Evolutionary conservation across 2,329 filamentous ascomycete genomes (phyloP).

Genomic region (Aureobasidium leucospermi): DNA sequence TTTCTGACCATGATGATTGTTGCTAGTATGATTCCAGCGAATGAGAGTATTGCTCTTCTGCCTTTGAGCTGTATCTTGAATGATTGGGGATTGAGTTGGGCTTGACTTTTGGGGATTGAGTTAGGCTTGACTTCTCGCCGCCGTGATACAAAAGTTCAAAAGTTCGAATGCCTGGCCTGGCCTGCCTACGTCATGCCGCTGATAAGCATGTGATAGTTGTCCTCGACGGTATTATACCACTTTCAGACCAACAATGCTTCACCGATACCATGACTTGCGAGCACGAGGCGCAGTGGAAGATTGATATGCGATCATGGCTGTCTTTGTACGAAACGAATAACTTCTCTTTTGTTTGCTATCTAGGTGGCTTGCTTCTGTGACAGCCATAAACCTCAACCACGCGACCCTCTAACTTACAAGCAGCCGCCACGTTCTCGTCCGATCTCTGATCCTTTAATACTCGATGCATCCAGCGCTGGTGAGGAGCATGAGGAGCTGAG

Average conservation of each 20-base stretch:
- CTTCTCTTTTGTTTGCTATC: background rate
- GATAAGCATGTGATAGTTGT: constrained; percentile 3
- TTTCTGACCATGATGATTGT: background rate
- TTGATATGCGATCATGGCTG: background rate
- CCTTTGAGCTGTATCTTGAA: background rate
- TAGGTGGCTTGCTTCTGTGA: background rate
- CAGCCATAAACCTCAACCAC: no score
- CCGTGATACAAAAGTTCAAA: background rate
- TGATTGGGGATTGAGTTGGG: background rate
- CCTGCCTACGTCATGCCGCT: background rate
- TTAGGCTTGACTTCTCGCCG: background rate
- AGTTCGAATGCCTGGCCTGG: no score
- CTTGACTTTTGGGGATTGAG: background rate
- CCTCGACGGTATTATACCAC: no score
- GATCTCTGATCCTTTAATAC: background rate
- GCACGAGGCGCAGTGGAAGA: background rate
- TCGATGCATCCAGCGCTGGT: constrained; percentile 29
- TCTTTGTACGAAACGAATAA: background rate
- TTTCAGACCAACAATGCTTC: no score
- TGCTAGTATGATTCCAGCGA: background rate
- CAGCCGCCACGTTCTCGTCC: background rate
- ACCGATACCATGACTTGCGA: no score
- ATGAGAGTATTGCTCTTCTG: background rate
- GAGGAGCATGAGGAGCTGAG: constrained; percentile 33
- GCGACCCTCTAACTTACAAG: no score